Evolutionary conservation across 179 eudicot genomes (phyloP).

Genomic region (Silene coronaria): DNA sequence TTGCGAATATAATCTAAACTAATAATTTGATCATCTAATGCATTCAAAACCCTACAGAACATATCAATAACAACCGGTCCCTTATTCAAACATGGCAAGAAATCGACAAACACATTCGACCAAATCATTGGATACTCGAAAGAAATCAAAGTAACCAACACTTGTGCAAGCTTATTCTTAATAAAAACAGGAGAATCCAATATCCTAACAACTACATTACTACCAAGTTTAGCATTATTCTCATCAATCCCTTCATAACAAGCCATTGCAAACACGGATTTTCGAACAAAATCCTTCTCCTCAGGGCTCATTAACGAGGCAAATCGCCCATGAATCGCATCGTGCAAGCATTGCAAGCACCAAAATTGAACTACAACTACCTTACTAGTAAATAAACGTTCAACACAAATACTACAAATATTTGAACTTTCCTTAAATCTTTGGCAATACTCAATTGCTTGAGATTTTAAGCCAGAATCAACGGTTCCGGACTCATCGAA

Average conservation of each 20-base stretch:
- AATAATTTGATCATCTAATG: slow-evolving; percentile 86
- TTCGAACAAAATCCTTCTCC: slow-evolving; percentile 63
- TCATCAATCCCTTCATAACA: slow-evolving; percentile 51
- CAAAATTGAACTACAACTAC: slow-evolving; percentile 79
- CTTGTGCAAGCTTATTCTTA: slow-evolving; percentile 94
- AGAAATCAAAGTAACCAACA: slow-evolving; percentile 65
- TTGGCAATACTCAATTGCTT: slow-evolving; percentile 66
- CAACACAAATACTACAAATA: slow-evolving; percentile 64
- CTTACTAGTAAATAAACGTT: slow-evolving; percentile 44
- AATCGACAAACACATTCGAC: slow-evolving; percentile 76
- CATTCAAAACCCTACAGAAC: slow-evolving; percentile 88
- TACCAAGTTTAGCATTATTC: slow-evolving; percentile 2
- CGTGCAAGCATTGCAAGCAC: slow-evolving; percentile 82
- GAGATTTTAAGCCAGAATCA: slow-evolving; percentile 56
- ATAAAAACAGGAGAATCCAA: slow-evolving; percentile 74
- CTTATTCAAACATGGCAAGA: slow-evolving; percentile 51
- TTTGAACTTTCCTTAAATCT: slow-evolving; percentile 59
- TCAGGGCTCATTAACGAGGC: slow-evolving; percentile 51
- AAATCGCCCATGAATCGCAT: slow-evolving; percentile 54
- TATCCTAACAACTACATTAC: slow-evolving; percentile 48
- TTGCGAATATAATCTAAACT: slow-evolving; percentile 75
- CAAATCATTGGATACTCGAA: slow-evolving; percentile 77
- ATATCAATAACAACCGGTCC: slow-evolving; percentile 79
- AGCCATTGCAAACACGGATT: slow-evolving; percentile 68
- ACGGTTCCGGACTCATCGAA: slow-evolving; percentile 75